phyloP scores from a whole-genome alignment of 768 basidiomycete species.

The Suillus decipiens region DNA sequence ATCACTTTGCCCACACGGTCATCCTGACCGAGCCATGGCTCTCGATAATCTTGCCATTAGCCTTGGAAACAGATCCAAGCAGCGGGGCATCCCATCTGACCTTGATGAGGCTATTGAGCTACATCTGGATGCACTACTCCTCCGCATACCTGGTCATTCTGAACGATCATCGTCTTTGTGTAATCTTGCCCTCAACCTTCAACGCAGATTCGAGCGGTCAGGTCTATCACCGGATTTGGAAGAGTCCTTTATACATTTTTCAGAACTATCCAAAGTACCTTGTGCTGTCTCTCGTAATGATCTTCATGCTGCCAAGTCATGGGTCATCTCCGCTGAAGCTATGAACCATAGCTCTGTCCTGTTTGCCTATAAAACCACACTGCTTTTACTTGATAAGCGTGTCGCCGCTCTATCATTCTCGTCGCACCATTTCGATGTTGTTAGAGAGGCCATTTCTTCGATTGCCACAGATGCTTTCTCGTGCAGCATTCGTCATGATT shows the following conservation, averaged over 20 bases:
- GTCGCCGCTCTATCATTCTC: background rate
- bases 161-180: background rate
- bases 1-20: background rate
- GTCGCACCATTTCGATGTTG: background rate
- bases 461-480: slow-evolving; percentile 27
- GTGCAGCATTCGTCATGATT: slow-evolving; percentile 23
- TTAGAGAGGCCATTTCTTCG: background rate
- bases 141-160: background rate
- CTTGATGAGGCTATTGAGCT: slow-evolving; percentile 16
- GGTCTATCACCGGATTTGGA: background rate
- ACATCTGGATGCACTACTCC: background rate
- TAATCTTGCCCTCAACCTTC: background rate
- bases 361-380: slow-evolving; percentile 6
- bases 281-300: background rate
- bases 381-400: slow-evolving; percentile 6
- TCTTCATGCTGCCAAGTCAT: background rate
- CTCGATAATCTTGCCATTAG: slow-evolving; percentile 19
- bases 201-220: background rate
- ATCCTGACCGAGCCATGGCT: background rate
- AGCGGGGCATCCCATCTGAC: slow-evolving; percentile 12
- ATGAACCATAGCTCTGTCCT: background rate
- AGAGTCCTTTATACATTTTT: background rate
- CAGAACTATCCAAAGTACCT: background rate
- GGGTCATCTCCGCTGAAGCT: background rate
- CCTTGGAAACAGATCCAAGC: slow-evolving; percentile 8